These are phyloP conservation scores for Phaseolus coccineus DNA, from an alignment of 331 rosid species.

Conservation along the genomic window DNA sequence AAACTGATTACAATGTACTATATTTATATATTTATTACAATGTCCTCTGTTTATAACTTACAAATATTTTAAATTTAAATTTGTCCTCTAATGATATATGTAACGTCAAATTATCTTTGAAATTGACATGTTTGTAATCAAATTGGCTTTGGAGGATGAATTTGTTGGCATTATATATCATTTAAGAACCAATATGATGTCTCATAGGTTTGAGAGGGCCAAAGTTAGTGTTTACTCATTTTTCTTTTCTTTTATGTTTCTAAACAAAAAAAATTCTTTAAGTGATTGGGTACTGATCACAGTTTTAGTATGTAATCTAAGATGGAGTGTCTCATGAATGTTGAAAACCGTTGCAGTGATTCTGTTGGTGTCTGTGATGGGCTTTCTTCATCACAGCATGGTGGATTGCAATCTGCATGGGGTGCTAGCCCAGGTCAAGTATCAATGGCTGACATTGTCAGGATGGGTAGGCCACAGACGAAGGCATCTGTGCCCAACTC, in stretches of 20 bases:
- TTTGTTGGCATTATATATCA: background rate
- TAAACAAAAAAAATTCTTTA: background rate
- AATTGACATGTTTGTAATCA: background rate
- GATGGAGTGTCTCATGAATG: constrained; percentile 32
- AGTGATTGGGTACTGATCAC: constrained; percentile 4
- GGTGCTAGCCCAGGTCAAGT: constrained; percentile 79
- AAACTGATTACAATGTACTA: background rate
- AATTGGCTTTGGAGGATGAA: background rate
- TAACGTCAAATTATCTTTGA: background rate
- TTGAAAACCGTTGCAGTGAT: constrained; percentile 68
- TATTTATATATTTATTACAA: too few relatives aligned
- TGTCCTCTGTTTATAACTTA: background rate
- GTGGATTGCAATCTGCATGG: constrained; percentile 89
- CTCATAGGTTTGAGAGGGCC: background rate
- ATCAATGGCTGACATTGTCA: constrained; percentile 99
- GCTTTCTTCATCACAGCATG: constrained; percentile 64
- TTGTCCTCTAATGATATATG: background rate
- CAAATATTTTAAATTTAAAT: background rate
- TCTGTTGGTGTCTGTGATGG: constrained; percentile 63
- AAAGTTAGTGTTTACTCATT: constrained; percentile 3
- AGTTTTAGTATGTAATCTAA: background rate
- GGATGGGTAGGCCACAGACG: constrained; percentile 90
- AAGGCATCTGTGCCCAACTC: constrained; percentile 62
- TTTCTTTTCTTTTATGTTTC: background rate
- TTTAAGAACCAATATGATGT: background rate